A percentile compares a stretch with the other conserved stretches of the same genome.
These are phyloP conservation scores for Colletotrichum sp. DNA, from an alignment of 2,329 filamentous ascomycete species.

Conservation along the genomic window DNA sequence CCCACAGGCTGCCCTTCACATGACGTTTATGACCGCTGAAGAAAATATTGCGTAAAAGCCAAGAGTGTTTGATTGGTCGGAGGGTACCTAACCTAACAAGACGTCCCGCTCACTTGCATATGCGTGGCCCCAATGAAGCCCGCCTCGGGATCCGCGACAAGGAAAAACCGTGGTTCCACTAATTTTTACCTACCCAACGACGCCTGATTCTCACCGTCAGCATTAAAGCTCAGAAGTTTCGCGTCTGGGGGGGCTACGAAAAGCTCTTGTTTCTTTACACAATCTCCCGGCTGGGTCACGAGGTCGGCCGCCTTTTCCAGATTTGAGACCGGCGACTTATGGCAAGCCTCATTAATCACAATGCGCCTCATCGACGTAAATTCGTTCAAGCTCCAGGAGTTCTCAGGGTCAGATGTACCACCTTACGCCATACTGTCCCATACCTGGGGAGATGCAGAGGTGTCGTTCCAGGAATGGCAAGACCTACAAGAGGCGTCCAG, in stretches of 20 bases:
- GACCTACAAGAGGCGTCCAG: not conserved
- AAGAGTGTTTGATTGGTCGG: not conserved
- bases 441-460: slow-evolving; percentile 31
- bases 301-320: not conserved
- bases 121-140: not conserved
- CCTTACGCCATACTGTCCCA: slow-evolving; percentile 35
- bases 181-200: not conserved
- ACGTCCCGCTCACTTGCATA: not conserved
- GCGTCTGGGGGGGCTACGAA: not conserved
- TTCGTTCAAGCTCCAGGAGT: not conserved
- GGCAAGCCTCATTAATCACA: not conserved
- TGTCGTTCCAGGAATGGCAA: slow-evolving; percentile 23
- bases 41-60: not conserved
- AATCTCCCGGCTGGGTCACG: not conserved
- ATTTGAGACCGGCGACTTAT: accelerated
- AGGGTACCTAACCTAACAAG: not conserved
- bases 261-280: not conserved
- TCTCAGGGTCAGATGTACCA: slow-evolving; percentile 13
- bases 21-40: not conserved
- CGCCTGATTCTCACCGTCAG: not conserved
- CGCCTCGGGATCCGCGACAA: not conserved
- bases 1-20: not conserved
- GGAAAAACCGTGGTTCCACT: not conserved
- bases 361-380: not conserved
- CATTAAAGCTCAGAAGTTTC: not conserved